Base-by-base conservation (phyloP, 2,329 filamentous ascomycete genomes). In the Colletotrichum melonis region DNA sequence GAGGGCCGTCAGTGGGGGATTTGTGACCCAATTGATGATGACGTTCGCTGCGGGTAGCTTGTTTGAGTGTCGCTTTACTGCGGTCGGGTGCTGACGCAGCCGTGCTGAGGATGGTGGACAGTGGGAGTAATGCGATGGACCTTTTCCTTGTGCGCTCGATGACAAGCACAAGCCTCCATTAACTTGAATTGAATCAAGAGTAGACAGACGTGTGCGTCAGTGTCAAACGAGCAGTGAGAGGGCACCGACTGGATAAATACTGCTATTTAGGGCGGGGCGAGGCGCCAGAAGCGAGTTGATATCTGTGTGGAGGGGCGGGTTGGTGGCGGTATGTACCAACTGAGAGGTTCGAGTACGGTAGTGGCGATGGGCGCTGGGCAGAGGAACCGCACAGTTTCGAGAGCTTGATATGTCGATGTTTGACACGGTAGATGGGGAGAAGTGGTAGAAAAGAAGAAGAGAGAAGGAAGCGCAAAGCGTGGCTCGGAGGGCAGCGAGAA, bases 21-120 rank as follows among this genome's bases (percentile, higher is more conserved):
- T 49, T 56, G n/a, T 42, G 67, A 66, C n/a, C 49, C 60, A 60
- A 60, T 62, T 26, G 71, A 32, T 30, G 56, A 71, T 73, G 71
- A 73, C 71, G 71, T 70, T 59, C 56, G 38, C 58, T 63, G 52
- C 52, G 38, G 42, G 49, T 57, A 58, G 69, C 35, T 58, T 64
- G 66, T 38, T 63, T 54, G 35, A 55, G 35, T 64, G 24, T 55
- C 16, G 70, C 54, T 46, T 69, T 64, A 26, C 54, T 46, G 59
- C 66, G 70, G 46, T 49, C 66, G 70, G 66, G 22, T 59, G 70
- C 66, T 59, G 66, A 64, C 59, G 52, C 32, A 65, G 52, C 52
- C 24, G 38, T 28, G 54, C 32, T 28, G 52, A 62, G 52, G 59
- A 32, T 54, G 30, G 14, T 64, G 49, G 59, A n/a, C 70, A 64